Conservation (phyloP, 306 rosid genomes). For the Morella rubra region DNA sequence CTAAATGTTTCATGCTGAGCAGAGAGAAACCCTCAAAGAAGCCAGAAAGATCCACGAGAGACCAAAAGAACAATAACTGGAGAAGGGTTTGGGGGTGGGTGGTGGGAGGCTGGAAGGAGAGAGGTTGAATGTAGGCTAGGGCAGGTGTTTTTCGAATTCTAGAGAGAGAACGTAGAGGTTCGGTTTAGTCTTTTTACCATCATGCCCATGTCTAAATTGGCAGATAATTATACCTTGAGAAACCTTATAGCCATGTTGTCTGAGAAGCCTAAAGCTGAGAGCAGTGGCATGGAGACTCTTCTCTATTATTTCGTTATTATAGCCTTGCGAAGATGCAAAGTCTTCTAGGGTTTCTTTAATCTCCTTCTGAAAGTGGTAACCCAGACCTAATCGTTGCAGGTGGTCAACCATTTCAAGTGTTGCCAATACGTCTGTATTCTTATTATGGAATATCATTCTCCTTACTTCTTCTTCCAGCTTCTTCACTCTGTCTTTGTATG, state of each 20-base stretch:
- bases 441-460: slow-evolving; percentile 29
- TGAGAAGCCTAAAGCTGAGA: slow-evolving; percentile 46
- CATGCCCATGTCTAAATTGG: too few species aligned
- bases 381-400: slow-evolving; percentile 37
- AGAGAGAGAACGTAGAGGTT: too few species aligned
- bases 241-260: slow-evolving; percentile 43
- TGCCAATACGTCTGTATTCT: not conserved
- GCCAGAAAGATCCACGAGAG: too few species aligned
- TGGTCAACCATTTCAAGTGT: slow-evolving; percentile 35
- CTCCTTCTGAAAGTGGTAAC: slow-evolving; percentile 37
- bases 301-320: not conserved
- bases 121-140: too few species aligned
- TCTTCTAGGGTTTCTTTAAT: slow-evolving; percentile 29
- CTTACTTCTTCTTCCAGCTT: slow-evolving; percentile 33
- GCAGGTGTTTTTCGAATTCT: too few species aligned
- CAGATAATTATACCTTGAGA: slow-evolving; percentile 32
- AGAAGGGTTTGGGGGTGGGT: too few species aligned
- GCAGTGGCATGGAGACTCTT: slow-evolving; percentile 33
- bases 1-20: too few species aligned
- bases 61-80: too few species aligned
- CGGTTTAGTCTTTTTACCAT: too few species aligned
- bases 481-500: slow-evolving; percentile 1
- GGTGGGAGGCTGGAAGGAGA: too few species aligned
- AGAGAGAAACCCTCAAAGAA: too few species aligned
- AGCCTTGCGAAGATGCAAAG: slow-evolving; percentile 2